Conservation (phyloP, 2,329 filamentous ascomycete species). For the Arthrobotrys sphaeroides region DNA sequence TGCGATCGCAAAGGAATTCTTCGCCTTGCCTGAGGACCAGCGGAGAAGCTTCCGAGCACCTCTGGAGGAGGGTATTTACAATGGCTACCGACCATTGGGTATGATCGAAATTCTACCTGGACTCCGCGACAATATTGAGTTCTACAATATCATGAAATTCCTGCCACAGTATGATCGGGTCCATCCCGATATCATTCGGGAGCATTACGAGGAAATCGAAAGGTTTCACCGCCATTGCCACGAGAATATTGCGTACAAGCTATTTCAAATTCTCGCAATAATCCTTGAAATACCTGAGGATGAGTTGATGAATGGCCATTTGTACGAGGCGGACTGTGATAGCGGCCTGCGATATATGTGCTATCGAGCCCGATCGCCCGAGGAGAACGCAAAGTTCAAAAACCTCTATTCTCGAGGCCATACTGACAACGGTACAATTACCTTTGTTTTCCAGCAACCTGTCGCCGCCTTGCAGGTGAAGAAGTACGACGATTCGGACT, state of each 20-base stretch:
- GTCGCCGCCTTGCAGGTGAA: constrained; percentile 69
- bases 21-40: constrained; percentile 68
- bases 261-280: constrained; percentile 71
- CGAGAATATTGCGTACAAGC: constrained; percentile 67
- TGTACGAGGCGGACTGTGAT: constrained; percentile 69
- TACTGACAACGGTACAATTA: constrained; percentile 69
- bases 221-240: constrained; percentile 66
- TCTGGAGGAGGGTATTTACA: constrained; percentile 67
- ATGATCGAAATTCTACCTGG: constrained; percentile 58
- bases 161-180: constrained; percentile 63
- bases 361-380: constrained; percentile 65
- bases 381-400: constrained; percentile 64
- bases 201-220: constrained; percentile 68
- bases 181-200: constrained; percentile 65
- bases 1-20: constrained; percentile 70
- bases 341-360: constrained; percentile 73
- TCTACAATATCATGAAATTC: constrained; percentile 71
- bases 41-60: constrained; percentile 69
- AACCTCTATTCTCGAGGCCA: constrained; percentile 66
- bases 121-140: constrained; percentile 68
- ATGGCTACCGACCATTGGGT: constrained; percentile 67
- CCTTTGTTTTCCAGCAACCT: constrained; percentile 69
- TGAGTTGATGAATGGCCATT: constrained; percentile 67
- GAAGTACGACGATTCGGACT: constrained; percentile 61
- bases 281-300: constrained; percentile 71